Evolutionary conservation across 805 yeast species (phyloP).

Genomic region (Nakazawaea wyomingensis): DNA sequence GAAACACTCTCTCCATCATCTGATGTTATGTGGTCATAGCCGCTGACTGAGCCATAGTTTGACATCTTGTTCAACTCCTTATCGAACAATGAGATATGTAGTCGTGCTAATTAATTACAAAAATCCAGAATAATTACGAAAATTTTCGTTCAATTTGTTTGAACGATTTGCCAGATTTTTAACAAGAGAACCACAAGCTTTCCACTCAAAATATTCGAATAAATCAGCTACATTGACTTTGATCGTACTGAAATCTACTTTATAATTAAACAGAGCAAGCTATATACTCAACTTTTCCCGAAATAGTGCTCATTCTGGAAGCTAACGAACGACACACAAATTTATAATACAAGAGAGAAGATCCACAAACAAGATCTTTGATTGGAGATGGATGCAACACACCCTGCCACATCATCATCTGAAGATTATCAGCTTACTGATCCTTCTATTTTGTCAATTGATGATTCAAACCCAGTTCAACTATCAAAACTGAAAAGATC

Average conservation of each 20-base stretch:
- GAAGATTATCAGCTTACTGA: slow-evolving; percentile 5
- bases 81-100: not conserved
- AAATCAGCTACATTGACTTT: too few relatives aligned
- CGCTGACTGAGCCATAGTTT: not conserved
- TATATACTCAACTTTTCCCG: too few relatives aligned
- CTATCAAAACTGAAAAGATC: not conserved
- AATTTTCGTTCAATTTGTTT: slow-evolving; percentile 1
- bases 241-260: too few relatives aligned
- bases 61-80: not conserved
- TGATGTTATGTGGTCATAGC: not conserved
- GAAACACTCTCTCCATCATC: not conserved
- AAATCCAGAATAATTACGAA: not conserved
- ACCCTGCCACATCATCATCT: not conserved
- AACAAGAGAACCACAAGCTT: too few relatives aligned
- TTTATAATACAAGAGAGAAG: too few relatives aligned
- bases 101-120: not conserved
- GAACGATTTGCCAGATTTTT: too few relatives aligned
- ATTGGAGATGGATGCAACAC: not conserved
- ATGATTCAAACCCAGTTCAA: not conserved
- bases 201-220: too few relatives aligned
- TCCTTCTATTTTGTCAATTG: slow-evolving; percentile 9
- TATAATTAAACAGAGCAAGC: too few relatives aligned
- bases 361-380: too few relatives aligned
- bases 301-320: too few relatives aligned
- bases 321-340: too few relatives aligned